Conservation (phyloP, 257 asterid species). For the Solanum etuberosum region DNA sequence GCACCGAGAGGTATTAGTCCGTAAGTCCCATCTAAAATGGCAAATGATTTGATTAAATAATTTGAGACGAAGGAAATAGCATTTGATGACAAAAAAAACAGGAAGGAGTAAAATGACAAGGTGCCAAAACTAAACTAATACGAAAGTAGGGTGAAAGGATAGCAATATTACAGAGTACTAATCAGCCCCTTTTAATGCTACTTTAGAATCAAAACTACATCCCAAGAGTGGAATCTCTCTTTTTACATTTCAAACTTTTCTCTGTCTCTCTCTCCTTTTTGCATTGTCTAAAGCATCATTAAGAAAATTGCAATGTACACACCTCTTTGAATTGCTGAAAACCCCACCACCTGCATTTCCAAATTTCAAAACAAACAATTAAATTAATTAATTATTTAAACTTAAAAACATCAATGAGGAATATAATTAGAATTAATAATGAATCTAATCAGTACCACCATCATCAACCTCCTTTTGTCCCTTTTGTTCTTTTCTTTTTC, state of each 20-base stretch:
- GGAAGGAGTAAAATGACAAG: slow-evolving; percentile 8
- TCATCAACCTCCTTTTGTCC: neutral
- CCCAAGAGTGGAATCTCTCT: slow-evolving; percentile 1
- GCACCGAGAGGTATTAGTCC: neutral
- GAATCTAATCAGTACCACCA: slow-evolving; percentile 13
- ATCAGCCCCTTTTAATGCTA: slow-evolving; percentile 38
- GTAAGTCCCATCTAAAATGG: neutral
- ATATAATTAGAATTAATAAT: neutral
- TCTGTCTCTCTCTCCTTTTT: neutral
- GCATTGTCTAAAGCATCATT: slow-evolving; percentile 31
- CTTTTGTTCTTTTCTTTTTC: neutral
- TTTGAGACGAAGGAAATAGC: neutral
- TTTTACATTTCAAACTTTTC: slow-evolving; percentile 2
- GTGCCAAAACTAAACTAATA: slow-evolving; percentile 24
- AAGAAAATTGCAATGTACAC: slow-evolving; percentile 26
- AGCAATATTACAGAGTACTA: slow-evolving; percentile 12
- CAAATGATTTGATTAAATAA: neutral
- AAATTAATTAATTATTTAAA: neutral
- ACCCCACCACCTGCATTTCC: slow-evolving; percentile 54
- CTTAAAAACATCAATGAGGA: neutral
- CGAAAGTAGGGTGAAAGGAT: slow-evolving; percentile 46
- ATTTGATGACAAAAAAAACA: neutral
- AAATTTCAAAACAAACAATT: neutral
- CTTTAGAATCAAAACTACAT: slow-evolving; percentile 41
- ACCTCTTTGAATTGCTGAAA: slow-evolving; percentile 28